Conservation (phyloP, 805 yeast genomes). For the Ogataea pignaliae region DNA sequence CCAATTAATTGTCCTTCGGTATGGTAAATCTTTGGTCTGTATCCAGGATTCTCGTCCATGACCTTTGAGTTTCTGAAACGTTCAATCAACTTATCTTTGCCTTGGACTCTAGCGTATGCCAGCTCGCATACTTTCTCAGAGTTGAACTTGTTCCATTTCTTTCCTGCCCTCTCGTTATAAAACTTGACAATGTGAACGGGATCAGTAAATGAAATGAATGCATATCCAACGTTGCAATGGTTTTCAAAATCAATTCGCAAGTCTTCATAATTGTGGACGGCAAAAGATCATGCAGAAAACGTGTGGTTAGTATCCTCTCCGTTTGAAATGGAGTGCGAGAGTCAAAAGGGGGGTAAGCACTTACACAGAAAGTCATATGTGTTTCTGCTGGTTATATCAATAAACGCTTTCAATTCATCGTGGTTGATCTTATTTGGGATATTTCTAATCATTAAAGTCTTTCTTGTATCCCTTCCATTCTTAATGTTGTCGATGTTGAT, state of each 20-base stretch:
- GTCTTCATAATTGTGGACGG: slow-evolving; percentile 19
- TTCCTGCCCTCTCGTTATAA: slow-evolving; percentile 42
- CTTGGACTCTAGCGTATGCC: slow-evolving; percentile 50
- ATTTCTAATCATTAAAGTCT: slow-evolving; percentile 49
- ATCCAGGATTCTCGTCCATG: slow-evolving; percentile 40
- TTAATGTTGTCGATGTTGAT: slow-evolving; percentile 38
- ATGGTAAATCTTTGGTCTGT: slow-evolving; percentile 44
- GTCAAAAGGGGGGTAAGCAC: slow-evolving; percentile 7
- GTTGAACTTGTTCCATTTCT: slow-evolving; percentile 42
- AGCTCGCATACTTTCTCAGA: slow-evolving; percentile 49
- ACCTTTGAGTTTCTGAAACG: slow-evolving; percentile 48
- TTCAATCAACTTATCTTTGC: slow-evolving; percentile 38
- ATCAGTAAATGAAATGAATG: slow-evolving; percentile 44
- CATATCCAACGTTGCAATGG: slow-evolving; percentile 54
- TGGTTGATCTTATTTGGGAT: slow-evolving; percentile 50
- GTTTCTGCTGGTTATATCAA: slow-evolving; percentile 40
- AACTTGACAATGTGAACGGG: slow-evolving; percentile 42
- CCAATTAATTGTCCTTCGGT: slow-evolving; percentile 42
- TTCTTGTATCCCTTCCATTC: slow-evolving; percentile 39
- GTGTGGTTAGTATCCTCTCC: slow-evolving; percentile 7
- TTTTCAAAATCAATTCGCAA: slow-evolving; percentile 49
- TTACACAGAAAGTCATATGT: slow-evolving; percentile 37
- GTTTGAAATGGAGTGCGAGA: not conserved
- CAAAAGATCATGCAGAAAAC: not conserved
- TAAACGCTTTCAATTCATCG: slow-evolving; percentile 38